A percentile compares a stretch with the other conserved stretches of the same genome.
These are phyloP conservation scores for Neoboletus subvelutipes DNA, from an alignment of 768 basidiomycete genomes.

Conservation along the genomic window DNA sequence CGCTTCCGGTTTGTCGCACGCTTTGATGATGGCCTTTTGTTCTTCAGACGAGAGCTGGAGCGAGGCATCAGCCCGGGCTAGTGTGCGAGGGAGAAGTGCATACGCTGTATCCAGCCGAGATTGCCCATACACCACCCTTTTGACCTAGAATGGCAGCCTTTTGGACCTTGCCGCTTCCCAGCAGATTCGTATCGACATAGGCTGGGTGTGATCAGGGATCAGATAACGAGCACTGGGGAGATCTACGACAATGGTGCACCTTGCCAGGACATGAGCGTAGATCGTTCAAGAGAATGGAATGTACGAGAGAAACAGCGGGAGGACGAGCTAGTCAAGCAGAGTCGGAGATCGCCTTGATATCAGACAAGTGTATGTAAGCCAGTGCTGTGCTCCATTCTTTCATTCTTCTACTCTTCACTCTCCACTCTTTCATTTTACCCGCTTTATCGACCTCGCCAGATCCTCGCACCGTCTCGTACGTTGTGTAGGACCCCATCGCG, in stretches of 20 bases:
- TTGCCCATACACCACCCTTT: conserved; percentile 32
- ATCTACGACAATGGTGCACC: conserved; percentile 42
- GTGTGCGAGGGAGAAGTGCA: background rate
- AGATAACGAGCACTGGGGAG: background rate
- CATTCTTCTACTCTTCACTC: too few species aligned
- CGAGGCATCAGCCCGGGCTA: background rate
- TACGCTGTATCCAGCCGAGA: conserved; percentile 22
- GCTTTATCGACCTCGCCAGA: background rate
- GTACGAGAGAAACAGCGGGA: background rate
- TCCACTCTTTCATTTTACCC: background rate
- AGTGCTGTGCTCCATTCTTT: conserved; percentile 11
- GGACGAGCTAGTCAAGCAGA: background rate
- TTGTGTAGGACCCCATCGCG: background rate
- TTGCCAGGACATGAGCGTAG: conserved; percentile 67
- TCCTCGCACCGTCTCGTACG: background rate
- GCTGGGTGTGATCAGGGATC: conserved; percentile 56
- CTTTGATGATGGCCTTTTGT: conserved; percentile 32
- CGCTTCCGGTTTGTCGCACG: conserved; percentile 40
- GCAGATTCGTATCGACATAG: conserved; percentile 79
- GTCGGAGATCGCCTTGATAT: conserved; percentile 33
- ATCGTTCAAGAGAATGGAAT: conserved; percentile 10
- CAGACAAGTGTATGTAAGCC: conserved; percentile 29
- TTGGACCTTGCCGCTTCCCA: conserved; percentile 67
- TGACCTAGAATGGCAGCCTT: conserved; percentile 57
- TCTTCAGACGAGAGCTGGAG: conserved; percentile 23